phyloP scores from a whole-genome alignment of 352 stramenopile species.

The Thraustochytrium striatum region DNA sequence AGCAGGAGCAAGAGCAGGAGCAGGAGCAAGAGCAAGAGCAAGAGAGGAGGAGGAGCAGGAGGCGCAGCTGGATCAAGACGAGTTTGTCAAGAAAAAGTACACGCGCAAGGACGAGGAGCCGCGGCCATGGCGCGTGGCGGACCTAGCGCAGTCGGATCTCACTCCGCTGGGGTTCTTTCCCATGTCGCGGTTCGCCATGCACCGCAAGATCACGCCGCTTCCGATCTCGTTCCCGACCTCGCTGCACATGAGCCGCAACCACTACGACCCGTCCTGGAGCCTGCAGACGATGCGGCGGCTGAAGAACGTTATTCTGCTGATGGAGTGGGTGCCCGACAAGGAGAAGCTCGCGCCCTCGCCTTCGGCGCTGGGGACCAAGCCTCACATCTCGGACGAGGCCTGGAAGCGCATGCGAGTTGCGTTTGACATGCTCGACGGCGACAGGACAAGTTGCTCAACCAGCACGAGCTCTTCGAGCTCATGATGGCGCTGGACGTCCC shows the following conservation, averaged over 20 bases:
- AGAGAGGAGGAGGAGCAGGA: constrained; percentile 49
- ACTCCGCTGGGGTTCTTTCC: constrained; percentile 29
- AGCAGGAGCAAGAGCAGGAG: constrained; percentile 49
- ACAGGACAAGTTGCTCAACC: constrained; percentile 58
- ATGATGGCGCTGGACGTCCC: constrained; percentile 35
- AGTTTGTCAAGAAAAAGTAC: constrained; percentile 82
- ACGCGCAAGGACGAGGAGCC: constrained; percentile 77
- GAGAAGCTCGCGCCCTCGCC: constrained; percentile 60
- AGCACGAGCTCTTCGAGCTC: constrained; percentile 32
- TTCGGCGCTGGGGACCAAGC: constrained; percentile 56
- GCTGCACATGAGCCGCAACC: constrained; percentile 65
- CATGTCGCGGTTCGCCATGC: constrained; percentile 40
- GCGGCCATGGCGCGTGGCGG: constrained; percentile 68
- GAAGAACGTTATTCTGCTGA: constrained; percentile 84
- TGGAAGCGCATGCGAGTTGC: constrained; percentile 68
- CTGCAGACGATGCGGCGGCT: constrained; percentile 73
- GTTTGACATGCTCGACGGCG: constrained; percentile 69
- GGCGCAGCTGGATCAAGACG: constrained; percentile 47
- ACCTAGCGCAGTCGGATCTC: constrained; percentile 58
- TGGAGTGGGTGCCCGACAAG: constrained; percentile 77
- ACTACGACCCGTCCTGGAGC: constrained; percentile 75
- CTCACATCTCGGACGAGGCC: constrained; percentile 66
- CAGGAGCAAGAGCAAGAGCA: constrained; percentile 51
- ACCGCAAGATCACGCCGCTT: constrained; percentile 4
- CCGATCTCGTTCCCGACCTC: constrained; percentile 58